A percentile compares a stretch with the other conserved stretches of the same genome.
phyloP scores from a whole-genome alignment of 2,329 filamentous ascomycete genomes.

The Catunica adiposa region DNA sequence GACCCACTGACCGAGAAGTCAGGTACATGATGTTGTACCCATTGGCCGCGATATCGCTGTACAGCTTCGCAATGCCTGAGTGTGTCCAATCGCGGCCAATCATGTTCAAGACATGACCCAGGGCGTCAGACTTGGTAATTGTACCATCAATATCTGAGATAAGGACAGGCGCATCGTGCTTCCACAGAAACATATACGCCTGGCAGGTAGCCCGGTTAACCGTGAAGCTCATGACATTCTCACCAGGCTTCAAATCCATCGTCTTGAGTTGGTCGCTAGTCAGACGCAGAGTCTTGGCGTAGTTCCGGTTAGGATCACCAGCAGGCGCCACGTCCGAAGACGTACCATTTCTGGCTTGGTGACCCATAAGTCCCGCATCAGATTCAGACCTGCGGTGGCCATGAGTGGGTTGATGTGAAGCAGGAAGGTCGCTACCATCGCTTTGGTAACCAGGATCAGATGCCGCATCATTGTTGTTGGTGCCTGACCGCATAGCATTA shows the following conservation, averaged over 20 bases:
- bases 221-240: conserved; percentile 88
- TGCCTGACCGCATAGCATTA: conserved; percentile 29
- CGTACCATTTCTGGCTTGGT: conserved; percentile 22
- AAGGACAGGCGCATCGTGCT: conserved; percentile 76
- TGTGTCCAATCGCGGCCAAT: conserved; percentile 98
- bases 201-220: conserved; percentile 88
- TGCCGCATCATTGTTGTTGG: conserved; percentile 54
- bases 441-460: conserved; percentile 94
- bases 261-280: conserved; percentile 91
- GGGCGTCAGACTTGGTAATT: conserved; percentile 91
- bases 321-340: conserved; percentile 49
- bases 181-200: conserved; percentile 90
- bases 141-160: conserved; percentile 98
- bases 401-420: conserved; percentile 6
- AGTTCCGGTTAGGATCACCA: conserved; percentile 65
- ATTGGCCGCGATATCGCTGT: conserved; percentile 86
- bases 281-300: conserved; percentile 86
- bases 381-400: conserved; percentile 51
- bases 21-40: conserved; percentile 99
- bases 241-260: conserved; percentile 64
- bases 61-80: conserved; percentile 87
- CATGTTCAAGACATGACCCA: conserved; percentile 90
- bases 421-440: conserved; percentile 52
- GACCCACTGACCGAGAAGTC: conserved; percentile 82
- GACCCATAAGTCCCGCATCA: conserved; percentile 36